Evolutionary conservation across 1,139 yeast species (phyloP).

Genomic region (Pichia sp.): DNA sequence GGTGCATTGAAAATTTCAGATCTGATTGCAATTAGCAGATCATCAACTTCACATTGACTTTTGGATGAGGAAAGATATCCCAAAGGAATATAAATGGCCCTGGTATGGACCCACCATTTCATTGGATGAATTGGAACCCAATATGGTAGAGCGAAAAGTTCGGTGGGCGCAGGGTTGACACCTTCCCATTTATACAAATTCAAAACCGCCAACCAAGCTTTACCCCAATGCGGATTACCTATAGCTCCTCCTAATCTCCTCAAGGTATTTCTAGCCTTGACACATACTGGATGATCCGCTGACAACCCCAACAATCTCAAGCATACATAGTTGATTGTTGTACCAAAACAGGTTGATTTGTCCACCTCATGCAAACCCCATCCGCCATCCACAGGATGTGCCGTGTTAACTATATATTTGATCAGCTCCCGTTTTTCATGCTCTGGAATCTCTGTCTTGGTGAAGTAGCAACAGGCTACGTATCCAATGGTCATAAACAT

Average conservation of each 20-base stretch:
- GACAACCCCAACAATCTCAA: constrained; percentile 72
- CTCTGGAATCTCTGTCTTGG: constrained; percentile 60
- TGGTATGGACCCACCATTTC: constrained; percentile 98
- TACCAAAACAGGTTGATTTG: constrained; percentile 92
- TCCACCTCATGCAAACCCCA: constrained; percentile 96
- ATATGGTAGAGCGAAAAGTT: constrained; percentile 84
- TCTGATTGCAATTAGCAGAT: constrained; percentile 56
- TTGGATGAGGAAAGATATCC: constrained; percentile 66
- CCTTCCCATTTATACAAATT: constrained; percentile 92
- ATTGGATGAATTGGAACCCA: constrained; percentile 83
- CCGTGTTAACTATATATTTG: constrained; percentile 75
- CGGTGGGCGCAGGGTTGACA: constrained; percentile 97
- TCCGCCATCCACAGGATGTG: constrained; percentile 99
- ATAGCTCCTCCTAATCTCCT: constrained; percentile 80
- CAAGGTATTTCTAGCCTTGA: constrained; percentile 69
- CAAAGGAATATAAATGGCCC: constrained; percentile 84
- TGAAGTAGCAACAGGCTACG: constrained; percentile 64
- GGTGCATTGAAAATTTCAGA: constrained; percentile 67
- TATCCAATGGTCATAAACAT: constrained; percentile 95
- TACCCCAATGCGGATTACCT: constrained; percentile 96
- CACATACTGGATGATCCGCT: constrained; percentile 67
- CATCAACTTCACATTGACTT: constrained; percentile 52
- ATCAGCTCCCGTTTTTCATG: constrained; percentile 62
- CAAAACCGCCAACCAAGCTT: constrained; percentile 76
- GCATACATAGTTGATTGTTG: constrained; percentile 75